Evolutionary conservation across 768 basidiomycete species (phyloP), one percentile per base, ranked within the genome.

Genomic region (Agaricus bisporus): DNA sequence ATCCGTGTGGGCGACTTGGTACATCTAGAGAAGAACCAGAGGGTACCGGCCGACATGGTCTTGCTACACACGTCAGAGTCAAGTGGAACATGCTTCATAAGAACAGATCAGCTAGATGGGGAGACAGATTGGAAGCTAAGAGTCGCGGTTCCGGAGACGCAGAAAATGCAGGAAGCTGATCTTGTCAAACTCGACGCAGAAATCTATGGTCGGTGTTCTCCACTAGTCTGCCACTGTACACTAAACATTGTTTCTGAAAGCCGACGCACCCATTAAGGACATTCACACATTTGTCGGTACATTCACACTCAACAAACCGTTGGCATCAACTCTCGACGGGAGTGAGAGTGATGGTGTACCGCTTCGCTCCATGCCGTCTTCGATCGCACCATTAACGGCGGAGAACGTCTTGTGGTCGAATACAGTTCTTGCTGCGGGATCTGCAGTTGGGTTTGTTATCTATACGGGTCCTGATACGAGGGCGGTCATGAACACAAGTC

Each of bases 101-200:
- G 97, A 9, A 99, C 95, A 1, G 97, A 99, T 69, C 97, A 98
- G 64, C 77, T 99, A 26, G 97, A 99, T 59, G 97, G 97, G 41
- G 97, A 99, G 70, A 99, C 97, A 3, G 97, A 99, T 63, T 98
- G 97, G 97, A 99, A 99, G 67, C 74, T 98, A 46, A 82, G 91
- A 4, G 89, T 97, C 1, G 94, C 95, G 1, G 85, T 95, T 1
- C 80, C 87, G 2, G 79, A 86, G 22, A 88, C 85, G 41, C 94
- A 97, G 72, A 86, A 85, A 59, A 66, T 94, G 48, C 70, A 67
- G 11, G 79, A 78, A 58, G 68, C 64, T 5, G 73, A 74, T 41
- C 63, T 78, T 22, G 80, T 80, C 18, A 82, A 86, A 45, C 68
- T 95, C 22, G 87, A 92, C 57, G 97, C 92, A 0, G 91, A 94